These are phyloP conservation scores for Chlamydomonas sp. DNA, from an alignment of 139 green algal species.

Conservation along the genomic window DNA sequence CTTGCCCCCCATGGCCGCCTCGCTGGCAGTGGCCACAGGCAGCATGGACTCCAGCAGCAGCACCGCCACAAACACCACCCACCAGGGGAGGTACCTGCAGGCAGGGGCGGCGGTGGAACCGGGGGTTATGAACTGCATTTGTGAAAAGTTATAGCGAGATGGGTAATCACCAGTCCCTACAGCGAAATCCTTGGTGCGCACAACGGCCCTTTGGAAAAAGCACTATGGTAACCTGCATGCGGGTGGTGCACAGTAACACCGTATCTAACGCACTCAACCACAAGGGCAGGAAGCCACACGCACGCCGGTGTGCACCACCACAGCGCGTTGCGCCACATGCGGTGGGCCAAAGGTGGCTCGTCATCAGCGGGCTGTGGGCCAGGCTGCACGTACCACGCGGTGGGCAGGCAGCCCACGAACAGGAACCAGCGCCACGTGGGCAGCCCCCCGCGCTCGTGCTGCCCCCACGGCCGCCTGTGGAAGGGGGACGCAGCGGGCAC, in stretches of 20 bases:
- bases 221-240: neutral
- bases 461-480: neutral
- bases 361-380: neutral
- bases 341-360: neutral
- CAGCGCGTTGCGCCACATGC: neutral
- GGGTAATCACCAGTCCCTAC: neutral
- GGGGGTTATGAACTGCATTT: neutral
- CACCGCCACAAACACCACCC: constrained; percentile 24
- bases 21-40: neutral
- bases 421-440: constrained; percentile 31
- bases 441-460: neutral
- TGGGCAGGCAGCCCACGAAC: constrained; percentile 21
- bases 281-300: neutral
- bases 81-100: constrained; percentile 36
- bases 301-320: neutral
- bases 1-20: neutral
- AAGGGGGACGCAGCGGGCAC: neutral
- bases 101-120: neutral
- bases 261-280: neutral
- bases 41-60: constrained; percentile 31
- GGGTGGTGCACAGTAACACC: neutral
- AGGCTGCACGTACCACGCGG: constrained; percentile 14
- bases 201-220: neutral
- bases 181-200: neutral
- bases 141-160: neutral